These are phyloP conservation scores for Dorcoceras hygrometricum DNA, from an alignment of 257 asterid species.

Conservation along the genomic window DNA sequence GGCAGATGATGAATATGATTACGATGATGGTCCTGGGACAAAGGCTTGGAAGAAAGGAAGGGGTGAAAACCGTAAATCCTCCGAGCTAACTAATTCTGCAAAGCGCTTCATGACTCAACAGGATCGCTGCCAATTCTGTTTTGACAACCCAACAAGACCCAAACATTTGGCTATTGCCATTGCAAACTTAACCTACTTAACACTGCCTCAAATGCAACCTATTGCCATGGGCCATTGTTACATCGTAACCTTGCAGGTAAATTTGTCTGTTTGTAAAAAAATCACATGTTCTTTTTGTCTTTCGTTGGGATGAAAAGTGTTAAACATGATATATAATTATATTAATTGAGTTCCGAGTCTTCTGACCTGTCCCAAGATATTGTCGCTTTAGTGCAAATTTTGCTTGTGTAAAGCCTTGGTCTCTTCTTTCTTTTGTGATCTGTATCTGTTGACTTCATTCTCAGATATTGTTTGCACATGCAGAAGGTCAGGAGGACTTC, in stretches of 20 bases:
- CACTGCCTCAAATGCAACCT: conserved; percentile 75
- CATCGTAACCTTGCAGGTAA: conserved; percentile 88
- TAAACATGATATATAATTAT: not conserved
- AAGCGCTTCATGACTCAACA: conserved; percentile 71
- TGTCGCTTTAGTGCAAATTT: not conserved
- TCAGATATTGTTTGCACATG: conserved; percentile 5
- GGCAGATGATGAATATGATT: conserved; percentile 95
- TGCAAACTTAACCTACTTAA: conserved; percentile 78
- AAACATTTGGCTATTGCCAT: conserved; percentile 83
- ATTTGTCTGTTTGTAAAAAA: not conserved
- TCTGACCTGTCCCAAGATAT: not conserved
- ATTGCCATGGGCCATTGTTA: conserved; percentile 82
- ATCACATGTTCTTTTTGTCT: conserved; percentile 1
- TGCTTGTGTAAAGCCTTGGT: not conserved
- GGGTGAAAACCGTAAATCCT: conserved; percentile 35
- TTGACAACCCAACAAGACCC: conserved; percentile 81
- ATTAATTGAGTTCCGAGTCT: not conserved
- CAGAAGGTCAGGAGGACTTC: conserved; percentile 8
- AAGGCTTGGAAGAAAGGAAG: conserved; percentile 63
- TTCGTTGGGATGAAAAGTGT: not conserved
- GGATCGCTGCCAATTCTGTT: conserved; percentile 88
- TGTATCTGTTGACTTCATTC: not conserved
- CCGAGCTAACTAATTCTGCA: conserved; percentile 48
- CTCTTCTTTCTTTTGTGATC: not conserved
- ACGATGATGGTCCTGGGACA: conserved; percentile 73